These are phyloP conservation scores for Neurospora sublineolata DNA, from an alignment of 495 filamentous ascomycete genomes.

Conservation along the genomic window DNA sequence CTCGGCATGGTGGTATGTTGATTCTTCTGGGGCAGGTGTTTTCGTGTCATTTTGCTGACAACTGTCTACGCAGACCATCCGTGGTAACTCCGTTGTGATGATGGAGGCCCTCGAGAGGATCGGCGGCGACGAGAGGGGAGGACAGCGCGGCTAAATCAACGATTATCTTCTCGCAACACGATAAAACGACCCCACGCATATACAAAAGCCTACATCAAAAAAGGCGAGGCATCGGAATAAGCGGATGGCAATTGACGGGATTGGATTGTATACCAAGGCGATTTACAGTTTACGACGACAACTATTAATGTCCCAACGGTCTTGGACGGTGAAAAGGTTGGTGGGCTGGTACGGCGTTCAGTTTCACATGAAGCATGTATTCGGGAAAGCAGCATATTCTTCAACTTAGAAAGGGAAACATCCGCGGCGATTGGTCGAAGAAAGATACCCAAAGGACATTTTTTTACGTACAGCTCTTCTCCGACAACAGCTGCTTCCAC, in stretches of 20 bases:
- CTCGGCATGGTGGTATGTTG: conserved; percentile 84
- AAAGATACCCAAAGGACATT: conserved; percentile 7
- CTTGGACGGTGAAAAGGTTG: background rate
- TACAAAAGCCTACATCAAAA: background rate
- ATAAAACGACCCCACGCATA: background rate
- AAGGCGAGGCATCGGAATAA: background rate
- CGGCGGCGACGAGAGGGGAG: conserved; percentile 33
- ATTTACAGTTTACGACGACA: background rate
- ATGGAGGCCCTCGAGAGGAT: conserved; percentile 64
- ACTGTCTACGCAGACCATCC: conserved; percentile 44
- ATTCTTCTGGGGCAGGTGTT: background rate
- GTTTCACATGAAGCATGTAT: background rate
- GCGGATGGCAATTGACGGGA: background rate
- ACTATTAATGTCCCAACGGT: background rate
- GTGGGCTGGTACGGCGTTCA: conserved; percentile 4
- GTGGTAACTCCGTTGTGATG: conserved; percentile 94
- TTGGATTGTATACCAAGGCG: background rate
- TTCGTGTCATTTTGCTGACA: background rate
- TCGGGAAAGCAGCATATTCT: background rate
- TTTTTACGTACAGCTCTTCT: conserved; percentile 13
- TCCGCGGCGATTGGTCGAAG: background rate
- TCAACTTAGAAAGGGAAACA: background rate
- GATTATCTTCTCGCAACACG: background rate
- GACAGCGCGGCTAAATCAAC: conserved; percentile 2
- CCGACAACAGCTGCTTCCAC: conserved; percentile 25